A percentile compares a stretch with the other conserved stretches of the same genome.
Evolutionary conservation across 106 monocot genomes (phyloP).

Genomic region (Acorus calamus): DNA sequence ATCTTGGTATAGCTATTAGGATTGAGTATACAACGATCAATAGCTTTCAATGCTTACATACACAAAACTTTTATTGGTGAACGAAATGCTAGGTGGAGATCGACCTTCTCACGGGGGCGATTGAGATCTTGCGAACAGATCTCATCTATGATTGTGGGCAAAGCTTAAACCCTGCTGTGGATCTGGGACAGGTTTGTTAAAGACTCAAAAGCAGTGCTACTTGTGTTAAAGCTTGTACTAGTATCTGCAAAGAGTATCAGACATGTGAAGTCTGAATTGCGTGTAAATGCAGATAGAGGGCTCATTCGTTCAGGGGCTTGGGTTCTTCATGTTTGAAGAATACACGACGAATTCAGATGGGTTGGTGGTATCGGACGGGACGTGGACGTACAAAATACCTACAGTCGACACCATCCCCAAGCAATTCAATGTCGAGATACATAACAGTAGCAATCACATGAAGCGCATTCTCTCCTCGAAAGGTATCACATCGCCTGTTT

Average conservation of each 20-base stretch:
- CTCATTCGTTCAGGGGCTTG: conserved; percentile 80
- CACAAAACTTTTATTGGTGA: background rate
- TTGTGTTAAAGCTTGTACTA: too few relatives aligned
- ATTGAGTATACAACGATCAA: too few relatives aligned
- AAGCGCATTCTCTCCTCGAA: conserved; percentile 76
- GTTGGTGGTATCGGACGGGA: conserved; percentile 53
- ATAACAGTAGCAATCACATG: conserved; percentile 54
- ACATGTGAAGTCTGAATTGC: too few relatives aligned
- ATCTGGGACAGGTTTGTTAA: conserved; percentile 67
- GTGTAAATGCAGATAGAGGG: conserved; percentile 59
- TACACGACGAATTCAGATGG: conserved; percentile 61
- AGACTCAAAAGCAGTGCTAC: background rate
- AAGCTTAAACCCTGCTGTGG: conserved; percentile 83
- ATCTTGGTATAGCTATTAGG: too few relatives aligned
- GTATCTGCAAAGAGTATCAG: too few relatives aligned
- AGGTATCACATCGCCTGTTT: conserved; percentile 26
- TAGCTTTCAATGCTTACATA: too few relatives aligned
- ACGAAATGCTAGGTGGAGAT: conserved; percentile 57
- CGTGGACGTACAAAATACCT: conserved; percentile 76
- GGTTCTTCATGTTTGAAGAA: conserved; percentile 77
- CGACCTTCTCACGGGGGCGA: conserved; percentile 68
- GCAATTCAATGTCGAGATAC: conserved; percentile 63
- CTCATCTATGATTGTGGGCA: conserved; percentile 74
- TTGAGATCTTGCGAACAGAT: conserved; percentile 47
- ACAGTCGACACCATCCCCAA: conserved; percentile 78